Percentiles rank a stretch among this genome's conserved stretches.
phyloP scores from a whole-genome alignment of 495 filamentous ascomycete genomes.

The Penicillium riverlandense region DNA sequence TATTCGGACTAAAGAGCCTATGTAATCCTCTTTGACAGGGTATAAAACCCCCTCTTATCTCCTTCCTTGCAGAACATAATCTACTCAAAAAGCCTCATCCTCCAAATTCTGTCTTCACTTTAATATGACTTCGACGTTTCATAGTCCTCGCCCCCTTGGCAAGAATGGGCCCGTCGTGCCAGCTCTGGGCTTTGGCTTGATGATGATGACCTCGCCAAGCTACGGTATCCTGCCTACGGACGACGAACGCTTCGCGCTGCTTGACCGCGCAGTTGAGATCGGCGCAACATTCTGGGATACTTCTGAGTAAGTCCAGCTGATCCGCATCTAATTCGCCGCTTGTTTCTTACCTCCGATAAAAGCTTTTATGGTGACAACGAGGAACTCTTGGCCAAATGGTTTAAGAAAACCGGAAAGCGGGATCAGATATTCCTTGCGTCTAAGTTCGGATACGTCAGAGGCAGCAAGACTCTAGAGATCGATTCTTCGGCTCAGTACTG shows the following conservation, averaged over 20 bases:
- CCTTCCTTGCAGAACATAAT: not conserved
- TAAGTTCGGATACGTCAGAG: too few relatives aligned
- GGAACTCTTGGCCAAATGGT: too few relatives aligned
- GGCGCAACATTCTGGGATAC: conserved; percentile 31
- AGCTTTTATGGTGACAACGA: too few relatives aligned
- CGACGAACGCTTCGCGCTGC: conserved; percentile 41
- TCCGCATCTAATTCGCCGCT: too few relatives aligned
- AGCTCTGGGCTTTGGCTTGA: conserved; percentile 45
- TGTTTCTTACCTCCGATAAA: too few relatives aligned
- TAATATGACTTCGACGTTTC: conserved; percentile 1
- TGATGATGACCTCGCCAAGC: conserved; percentile 37
- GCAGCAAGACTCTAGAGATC: too few relatives aligned
- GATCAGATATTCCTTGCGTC: too few relatives aligned
- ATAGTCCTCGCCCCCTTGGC: conserved; percentile 27
- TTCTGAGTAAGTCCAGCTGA: conserved; percentile 7
- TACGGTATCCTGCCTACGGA: conserved; percentile 35
- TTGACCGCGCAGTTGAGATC: conserved; percentile 43
- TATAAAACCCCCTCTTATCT: too few relatives aligned
- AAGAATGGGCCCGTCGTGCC: conserved; percentile 46
- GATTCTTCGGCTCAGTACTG: too few relatives aligned
- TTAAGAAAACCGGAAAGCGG: too few relatives aligned
- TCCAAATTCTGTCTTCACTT: not conserved
- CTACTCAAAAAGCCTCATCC: not conserved
- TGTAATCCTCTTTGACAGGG: too few relatives aligned
- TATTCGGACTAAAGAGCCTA: too few relatives aligned